Percentiles rank a stretch among this genome's conserved stretches.
Evolutionary conservation across 2,329 filamentous ascomycete genomes (phyloP).

Genomic region (Malbranchea cinnamomea): DNA sequence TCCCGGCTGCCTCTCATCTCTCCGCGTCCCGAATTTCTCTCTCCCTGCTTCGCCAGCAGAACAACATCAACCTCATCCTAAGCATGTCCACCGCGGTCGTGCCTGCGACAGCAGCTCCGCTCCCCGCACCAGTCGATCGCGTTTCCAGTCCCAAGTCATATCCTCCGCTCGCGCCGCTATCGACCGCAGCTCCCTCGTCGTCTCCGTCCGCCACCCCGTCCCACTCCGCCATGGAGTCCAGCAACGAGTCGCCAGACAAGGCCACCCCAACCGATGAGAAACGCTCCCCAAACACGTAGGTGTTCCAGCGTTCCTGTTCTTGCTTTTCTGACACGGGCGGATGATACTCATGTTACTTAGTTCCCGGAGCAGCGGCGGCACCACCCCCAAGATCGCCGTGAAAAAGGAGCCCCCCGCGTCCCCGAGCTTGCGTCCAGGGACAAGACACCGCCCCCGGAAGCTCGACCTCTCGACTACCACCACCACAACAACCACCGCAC

Average conservation of each 20-base stretch:
- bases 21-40: not conserved
- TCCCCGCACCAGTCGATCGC: conserved; percentile 29
- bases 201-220: conserved; percentile 22
- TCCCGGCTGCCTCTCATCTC: too few species aligned
- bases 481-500: conserved; percentile 49
- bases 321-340: not conserved
- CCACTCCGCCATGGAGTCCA: conserved; percentile 17
- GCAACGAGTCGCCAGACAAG: conserved; percentile 22
- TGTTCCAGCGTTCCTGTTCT: conserved; percentile 11
- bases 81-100: conserved; percentile 36
- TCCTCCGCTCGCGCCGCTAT: conserved; percentile 26
- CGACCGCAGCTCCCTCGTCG: conserved; percentile 18
- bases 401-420: conserved; percentile 87
- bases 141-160: conserved; percentile 31
- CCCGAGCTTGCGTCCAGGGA: conserved; percentile 54
- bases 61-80: conserved; percentile 1
- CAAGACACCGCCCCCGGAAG: conserved; percentile 36
- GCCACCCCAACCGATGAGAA: conserved; percentile 32
- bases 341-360: conserved; percentile 7
- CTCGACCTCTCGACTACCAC: conserved; percentile 31
- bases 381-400: conserved; percentile 68
- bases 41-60: too few species aligned
- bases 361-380: conserved; percentile 31
- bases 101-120: conserved; percentile 27
- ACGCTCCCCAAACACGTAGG: conserved; percentile 38